Conservation (phyloP, 192 early-diverging fungal species). For the Jimgerdemannia lactiflua region DNA sequence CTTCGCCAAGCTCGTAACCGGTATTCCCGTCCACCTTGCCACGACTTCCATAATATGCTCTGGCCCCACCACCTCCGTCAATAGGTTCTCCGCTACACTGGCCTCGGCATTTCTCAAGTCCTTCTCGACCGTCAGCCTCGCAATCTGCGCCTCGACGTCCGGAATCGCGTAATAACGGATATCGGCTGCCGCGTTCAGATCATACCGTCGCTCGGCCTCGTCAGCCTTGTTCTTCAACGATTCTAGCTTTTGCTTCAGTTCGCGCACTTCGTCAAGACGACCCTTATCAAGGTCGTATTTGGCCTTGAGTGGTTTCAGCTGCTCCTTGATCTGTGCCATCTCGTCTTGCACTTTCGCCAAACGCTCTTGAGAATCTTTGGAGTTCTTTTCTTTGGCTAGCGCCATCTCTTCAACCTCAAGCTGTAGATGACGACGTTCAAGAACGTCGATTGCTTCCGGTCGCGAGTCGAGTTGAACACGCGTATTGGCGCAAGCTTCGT, state of each 20-base stretch:
- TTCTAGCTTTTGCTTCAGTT: conserved; percentile 85
- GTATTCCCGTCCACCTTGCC: conserved; percentile 96
- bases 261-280: conserved; percentile 85
- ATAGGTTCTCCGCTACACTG: conserved; percentile 51
- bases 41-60: conserved; percentile 96
- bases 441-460: conserved; percentile 92
- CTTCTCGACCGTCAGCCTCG: conserved; percentile 65
- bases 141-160: conserved; percentile 76
- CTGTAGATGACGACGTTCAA: conserved; percentile 92
- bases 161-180: conserved; percentile 94
- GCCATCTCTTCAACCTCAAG: conserved; percentile 96
- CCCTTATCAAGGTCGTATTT: conserved; percentile 85
- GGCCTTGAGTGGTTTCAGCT: conserved; percentile 85
- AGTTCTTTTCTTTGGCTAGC: conserved; percentile 92
- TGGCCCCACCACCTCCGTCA: conserved; percentile 84
- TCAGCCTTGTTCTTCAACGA: conserved; percentile 80
- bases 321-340: conserved; percentile 77
- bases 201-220: conserved; percentile 81
- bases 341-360: conserved; percentile 79
- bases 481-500: conserved; percentile 95
- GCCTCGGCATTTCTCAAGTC: conserved; percentile 50
- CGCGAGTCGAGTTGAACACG: conserved; percentile 96
- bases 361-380: conserved; percentile 74
- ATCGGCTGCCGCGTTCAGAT: conserved; percentile 88
- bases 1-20: conserved; percentile 84